Percentiles rank a stretch among this genome's conserved stretches.
These are phyloP conservation scores for Pleodorina starrii DNA, from an alignment of 139 green algal species.

Conservation along the genomic window DNA sequence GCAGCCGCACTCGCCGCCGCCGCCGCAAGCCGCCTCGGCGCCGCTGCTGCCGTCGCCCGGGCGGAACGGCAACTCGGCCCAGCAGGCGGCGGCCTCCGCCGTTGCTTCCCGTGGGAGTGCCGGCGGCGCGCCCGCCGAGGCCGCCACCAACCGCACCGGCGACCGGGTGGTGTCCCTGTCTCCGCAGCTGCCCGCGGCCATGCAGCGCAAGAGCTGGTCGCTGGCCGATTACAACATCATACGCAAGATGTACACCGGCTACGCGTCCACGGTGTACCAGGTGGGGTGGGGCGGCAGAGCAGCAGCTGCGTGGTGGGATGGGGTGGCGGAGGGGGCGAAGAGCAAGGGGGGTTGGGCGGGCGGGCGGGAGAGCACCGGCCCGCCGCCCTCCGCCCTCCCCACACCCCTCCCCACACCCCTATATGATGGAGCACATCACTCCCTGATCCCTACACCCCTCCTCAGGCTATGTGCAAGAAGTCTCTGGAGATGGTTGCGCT, in stretches of 20 bases:
- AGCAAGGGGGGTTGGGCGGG: too few species aligned
- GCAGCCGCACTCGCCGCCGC: neutral
- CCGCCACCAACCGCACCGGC: neutral
- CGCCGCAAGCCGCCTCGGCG: neutral
- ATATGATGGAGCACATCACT: too few species aligned
- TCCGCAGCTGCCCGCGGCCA: constrained; percentile 53
- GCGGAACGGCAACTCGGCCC: neutral
- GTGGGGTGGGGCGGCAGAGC: too few species aligned
- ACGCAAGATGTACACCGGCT: constrained; percentile 78
- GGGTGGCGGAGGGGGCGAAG: too few species aligned
- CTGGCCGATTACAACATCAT: constrained; percentile 67
- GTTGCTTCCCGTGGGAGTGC: too few species aligned
- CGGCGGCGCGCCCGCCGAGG: neutral
- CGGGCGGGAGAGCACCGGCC: too few species aligned
- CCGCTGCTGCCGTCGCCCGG: neutral
- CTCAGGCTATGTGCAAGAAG: constrained; percentile 67
- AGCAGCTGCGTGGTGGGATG: too few species aligned
- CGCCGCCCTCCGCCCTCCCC: too few species aligned
- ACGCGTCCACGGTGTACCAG: constrained; percentile 72
- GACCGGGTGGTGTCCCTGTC: constrained; percentile 56
- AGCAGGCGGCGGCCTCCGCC: neutral
- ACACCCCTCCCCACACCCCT: too few species aligned
- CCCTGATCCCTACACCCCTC: too few species aligned
- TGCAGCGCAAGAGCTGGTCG: constrained; percentile 68
- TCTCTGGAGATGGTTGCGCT: constrained; percentile 63